These are phyloP conservation scores for Aureobasidium namibiae DNA, from an alignment of 2,329 filamentous ascomycete species.

Conservation along the genomic window DNA sequence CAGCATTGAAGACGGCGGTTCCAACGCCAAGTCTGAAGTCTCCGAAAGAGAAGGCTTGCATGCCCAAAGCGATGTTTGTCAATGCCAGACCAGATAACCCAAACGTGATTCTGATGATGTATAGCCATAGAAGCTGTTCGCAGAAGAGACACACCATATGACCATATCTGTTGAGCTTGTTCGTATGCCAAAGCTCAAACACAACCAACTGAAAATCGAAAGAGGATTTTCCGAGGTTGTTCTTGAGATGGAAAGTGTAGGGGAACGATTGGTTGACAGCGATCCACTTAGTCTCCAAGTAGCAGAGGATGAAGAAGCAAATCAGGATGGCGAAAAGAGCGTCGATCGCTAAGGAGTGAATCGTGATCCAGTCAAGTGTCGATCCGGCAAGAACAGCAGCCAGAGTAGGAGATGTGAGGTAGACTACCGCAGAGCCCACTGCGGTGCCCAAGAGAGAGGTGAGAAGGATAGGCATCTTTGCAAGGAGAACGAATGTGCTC, in stretches of 20 bases:
- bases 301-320: constrained; percentile 13
- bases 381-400: constrained; percentile 4
- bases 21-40: neutral
- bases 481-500: neutral
- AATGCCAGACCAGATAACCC: constrained; percentile 7
- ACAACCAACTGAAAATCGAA: constrained; percentile 13
- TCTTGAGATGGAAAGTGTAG: constrained; percentile 13
- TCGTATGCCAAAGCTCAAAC: constrained; percentile 13
- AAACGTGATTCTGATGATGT: constrained; percentile 9
- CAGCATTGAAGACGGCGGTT: neutral
- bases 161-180: constrained; percentile 13
- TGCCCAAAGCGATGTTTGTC: neutral
- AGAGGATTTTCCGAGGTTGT: constrained; percentile 4
- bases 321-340: constrained; percentile 11
- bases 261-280: constrained; percentile 14
- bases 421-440: constrained; percentile 9
- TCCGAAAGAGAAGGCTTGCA: constrained; percentile 10
- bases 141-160: constrained; percentile 13
- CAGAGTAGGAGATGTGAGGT: constrained; percentile 10
- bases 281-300: constrained; percentile 12
- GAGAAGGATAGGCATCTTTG: constrained; percentile 8
- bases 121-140: constrained; percentile 11
- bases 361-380: neutral
- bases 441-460: constrained; percentile 3
- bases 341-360: constrained; percentile 11